Base-by-base conservation (phyloP, 2,329 filamentous ascomycete genomes). In the Diaporthe batatas region DNA sequence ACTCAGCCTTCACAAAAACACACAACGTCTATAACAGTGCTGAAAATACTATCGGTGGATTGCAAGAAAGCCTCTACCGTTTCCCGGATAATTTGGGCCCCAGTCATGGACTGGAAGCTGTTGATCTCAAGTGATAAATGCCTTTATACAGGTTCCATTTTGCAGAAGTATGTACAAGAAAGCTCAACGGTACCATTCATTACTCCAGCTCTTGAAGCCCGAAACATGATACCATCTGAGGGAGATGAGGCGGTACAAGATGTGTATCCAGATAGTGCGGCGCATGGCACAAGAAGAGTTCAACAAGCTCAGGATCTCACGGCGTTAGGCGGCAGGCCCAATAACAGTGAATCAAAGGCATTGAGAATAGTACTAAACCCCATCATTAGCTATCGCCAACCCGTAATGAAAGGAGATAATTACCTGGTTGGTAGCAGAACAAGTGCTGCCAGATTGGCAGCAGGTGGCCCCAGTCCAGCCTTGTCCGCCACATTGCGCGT, bases 361-460 rank as follows among this genome's bases (percentile, higher is more conserved):
- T 67, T 67, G 62, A 36, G 62, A 67, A 25, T 67, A 67, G n/a
- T 67, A 67, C 62, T 67, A 39, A 14, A 8, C 0, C 2, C 12
- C 6, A 21, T 11, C 7, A 3, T 51, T 39, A 53, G 62, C 21
- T 7, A 39, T 21, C 21, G 3, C 7, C 32, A 12, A 53, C 1
- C 32, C 14, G 16, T 7, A 21, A 53, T 7, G 2, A 12, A 39
- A 3, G 32, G n/a, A 3, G 4, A 53, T 25, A 21, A 53, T 51
- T 67, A 67, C 62, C 62, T 53, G 62, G 44, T 67, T 67, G 62
- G 62, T 67, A 67, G 32, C 32, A 14, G 62, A 67, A 44, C 62
- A 67, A 67, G 62, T 53, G 62, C 62, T 67, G 6, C 62, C 62
- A 6, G 62, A 67, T 44, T 36, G 44, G 21, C 62, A 67, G 16